phyloP scores from a whole-genome alignment of 306 rosid genomes.

The Pueraria montana region DNA sequence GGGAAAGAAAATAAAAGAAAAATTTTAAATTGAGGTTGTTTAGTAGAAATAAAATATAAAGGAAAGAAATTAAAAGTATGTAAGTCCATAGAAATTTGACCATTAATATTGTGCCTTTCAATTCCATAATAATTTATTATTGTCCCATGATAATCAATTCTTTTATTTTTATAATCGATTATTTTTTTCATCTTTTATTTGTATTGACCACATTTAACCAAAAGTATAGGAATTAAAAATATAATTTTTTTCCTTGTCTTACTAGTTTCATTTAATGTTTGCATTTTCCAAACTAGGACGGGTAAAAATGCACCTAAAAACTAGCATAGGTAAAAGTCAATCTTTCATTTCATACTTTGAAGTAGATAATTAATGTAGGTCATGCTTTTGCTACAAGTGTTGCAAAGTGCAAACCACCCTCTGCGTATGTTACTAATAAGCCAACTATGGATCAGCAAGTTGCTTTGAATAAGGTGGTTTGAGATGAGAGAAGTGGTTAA shows the following conservation, averaged over 20 bases:
- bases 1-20: too few relatives aligned
- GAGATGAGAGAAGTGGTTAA: neutral
- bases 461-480: neutral
- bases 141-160: too few relatives aligned
- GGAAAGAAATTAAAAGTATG: too few relatives aligned
- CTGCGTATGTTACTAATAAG: neutral
- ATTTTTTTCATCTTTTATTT: too few relatives aligned
- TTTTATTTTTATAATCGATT: too few relatives aligned
- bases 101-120: too few relatives aligned
- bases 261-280: neutral
- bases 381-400: constrained; percentile 23
- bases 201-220: too few relatives aligned
- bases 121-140: too few relatives aligned
- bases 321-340: neutral
- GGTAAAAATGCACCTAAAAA: neutral
- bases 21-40: too few relatives aligned
- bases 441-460: neutral
- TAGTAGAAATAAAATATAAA: too few relatives aligned
- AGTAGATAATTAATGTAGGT: neutral
- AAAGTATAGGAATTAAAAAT: too few relatives aligned
- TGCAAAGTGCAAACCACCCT: constrained; percentile 4
- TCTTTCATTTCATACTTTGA: neutral
- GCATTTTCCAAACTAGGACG: neutral
- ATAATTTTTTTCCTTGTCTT: neutral
- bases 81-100: too few relatives aligned